Evolutionary conservation across 192 early-diverging fungal genomes (phyloP), one percentile per base, ranked within the genome.

Genomic region (Coemansia sp.): DNA sequence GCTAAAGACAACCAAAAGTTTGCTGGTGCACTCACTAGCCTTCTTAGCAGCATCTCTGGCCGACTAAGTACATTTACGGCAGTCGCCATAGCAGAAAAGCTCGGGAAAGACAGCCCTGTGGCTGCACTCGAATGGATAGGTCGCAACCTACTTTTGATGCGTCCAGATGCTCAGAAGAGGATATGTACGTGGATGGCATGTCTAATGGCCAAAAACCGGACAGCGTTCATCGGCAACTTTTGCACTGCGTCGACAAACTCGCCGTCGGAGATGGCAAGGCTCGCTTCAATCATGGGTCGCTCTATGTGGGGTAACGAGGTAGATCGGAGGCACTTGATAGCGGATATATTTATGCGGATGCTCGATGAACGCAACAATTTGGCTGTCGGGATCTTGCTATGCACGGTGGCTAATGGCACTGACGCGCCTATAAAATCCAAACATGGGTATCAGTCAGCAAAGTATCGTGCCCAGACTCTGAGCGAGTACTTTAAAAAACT

Each of bases 271-370:
- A 22, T 22, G 18, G 9, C 23, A 14, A 8, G 20, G 11, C 3
- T 48, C 9, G 30, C 3, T 7, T 13, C 11, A 1, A 23, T 7
- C 24, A 34, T 48, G 32, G 23, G 32, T 32, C 0, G 4, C 10
- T 5, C 18, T 18, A 48, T 48, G 46, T 36, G 29, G 9, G 46
- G 35, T 22, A 35, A 35, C 20, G 46, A 48, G 14, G 46, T 32
- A 1, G 46, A 48, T 24, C 25, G 46, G 20, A 33, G 32, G 8
- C 35, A 48, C 29, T 17, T 48, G 14, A 29, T 48, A 14, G 46
- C 46, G 3, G 19, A 22, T 4, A 17, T 32, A 23, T 48, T 48
- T 35, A 33, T 48, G 1, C 20, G 14, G 2, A 40, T 15, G 7
- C 8, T 22, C 38, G 23, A 22, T 22, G 38, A 40, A 9, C 7